Conservation (phyloP, 2,329 filamentous ascomycete genomes). For the Cercospora janseana region DNA sequence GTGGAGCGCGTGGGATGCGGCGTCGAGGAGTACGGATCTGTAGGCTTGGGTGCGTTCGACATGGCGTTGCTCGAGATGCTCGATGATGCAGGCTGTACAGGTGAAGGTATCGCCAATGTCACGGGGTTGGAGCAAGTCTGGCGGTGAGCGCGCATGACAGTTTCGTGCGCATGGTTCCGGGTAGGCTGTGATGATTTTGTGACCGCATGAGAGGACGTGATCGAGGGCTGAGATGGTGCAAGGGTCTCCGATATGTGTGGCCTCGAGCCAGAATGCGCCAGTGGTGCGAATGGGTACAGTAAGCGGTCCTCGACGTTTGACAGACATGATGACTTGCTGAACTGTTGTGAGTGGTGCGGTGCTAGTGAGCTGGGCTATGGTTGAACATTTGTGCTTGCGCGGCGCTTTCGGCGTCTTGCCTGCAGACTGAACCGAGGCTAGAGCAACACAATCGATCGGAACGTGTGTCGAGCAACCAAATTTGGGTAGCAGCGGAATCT, state of each 20-base stretch:
- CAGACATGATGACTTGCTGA: background rate
- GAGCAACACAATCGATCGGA: background rate
- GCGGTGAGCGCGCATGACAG: conserved; percentile 10
- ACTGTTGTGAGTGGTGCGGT: background rate
- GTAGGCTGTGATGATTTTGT: conserved; percentile 14
- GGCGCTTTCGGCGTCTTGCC: conserved; percentile 1
- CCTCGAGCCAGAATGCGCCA: conserved; percentile 7
- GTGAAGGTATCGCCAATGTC: conserved; percentile 14
- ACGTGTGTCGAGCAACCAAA: conserved; percentile 3
- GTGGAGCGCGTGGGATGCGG: conserved; percentile 6
- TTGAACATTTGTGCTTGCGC: background rate
- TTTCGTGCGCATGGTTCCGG: conserved; percentile 14
- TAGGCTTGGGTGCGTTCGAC: background rate
- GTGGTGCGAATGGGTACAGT: background rate
- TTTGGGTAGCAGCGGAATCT: conserved; percentile 9
- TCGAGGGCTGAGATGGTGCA: conserved; percentile 16
- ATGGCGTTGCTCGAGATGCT: conserved; percentile 6
- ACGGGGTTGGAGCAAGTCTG: conserved; percentile 14
- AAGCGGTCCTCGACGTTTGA: background rate
- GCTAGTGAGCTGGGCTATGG: background rate
- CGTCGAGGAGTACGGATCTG: conserved; percentile 5
- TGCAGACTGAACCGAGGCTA: conserved; percentile 1
- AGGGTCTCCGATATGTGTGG: conserved; percentile 15
- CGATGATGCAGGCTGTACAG: conserved; percentile 16
- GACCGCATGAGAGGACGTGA: conserved; percentile 15